Conservation (phyloP, 176 grass and related monocot genomes). For the Themeda triandra region DNA sequence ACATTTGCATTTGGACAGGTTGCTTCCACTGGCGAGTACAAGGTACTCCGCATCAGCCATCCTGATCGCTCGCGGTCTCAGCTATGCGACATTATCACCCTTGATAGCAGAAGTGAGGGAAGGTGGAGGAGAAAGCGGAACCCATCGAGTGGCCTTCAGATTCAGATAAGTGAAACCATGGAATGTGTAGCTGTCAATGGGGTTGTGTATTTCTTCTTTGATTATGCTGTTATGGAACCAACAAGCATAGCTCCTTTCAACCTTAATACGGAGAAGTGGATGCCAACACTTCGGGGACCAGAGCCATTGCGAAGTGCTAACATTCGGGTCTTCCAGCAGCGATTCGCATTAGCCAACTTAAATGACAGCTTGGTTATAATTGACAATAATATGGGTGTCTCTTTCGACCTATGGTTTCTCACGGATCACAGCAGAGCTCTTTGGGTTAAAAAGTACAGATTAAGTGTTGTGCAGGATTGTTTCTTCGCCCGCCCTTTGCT, state of each 20-base stretch:
- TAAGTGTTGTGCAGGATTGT: neutral
- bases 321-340: neutral
- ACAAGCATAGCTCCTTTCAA: neutral
- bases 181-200: neutral
- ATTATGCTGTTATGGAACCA: too few species aligned
- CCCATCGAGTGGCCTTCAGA: too few species aligned
- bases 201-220: too few species aligned
- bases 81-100: too few species aligned
- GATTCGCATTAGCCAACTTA: neutral
- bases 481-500: neutral
- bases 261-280: neutral
- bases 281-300: neutral
- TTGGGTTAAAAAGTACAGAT: neutral
- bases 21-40: too few species aligned
- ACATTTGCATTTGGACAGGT: too few species aligned
- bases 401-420: neutral
- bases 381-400: neutral
- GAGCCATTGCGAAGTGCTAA: neutral
- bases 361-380: neutral
- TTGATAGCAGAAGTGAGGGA: too few species aligned
- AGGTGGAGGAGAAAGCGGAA: too few species aligned
- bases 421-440: neutral
- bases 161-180: too few species aligned
- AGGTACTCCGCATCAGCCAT: too few species aligned
- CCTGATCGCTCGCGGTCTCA: too few species aligned